Evolutionary conservation across 805 yeast species (phyloP), one percentile per base, ranked within the genome.

Genomic region (Nakazawaea wickerhamii): DNA sequence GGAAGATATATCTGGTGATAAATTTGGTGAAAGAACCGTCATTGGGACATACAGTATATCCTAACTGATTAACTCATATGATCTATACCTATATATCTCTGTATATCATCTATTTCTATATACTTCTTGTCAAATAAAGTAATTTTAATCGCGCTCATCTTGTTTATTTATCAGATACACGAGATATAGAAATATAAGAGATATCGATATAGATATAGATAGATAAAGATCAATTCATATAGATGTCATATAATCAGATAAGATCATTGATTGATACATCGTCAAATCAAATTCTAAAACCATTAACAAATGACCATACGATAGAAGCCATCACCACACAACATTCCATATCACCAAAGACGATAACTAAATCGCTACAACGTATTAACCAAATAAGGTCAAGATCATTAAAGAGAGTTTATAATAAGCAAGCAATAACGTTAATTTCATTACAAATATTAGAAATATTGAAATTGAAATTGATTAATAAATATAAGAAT

Each of bases 11-110:
- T 17, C 32, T 36, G 95, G 95, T 1, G 62, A 81, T 40, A 60
- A 61, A 40, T 89, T 80, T 55, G 76, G 79, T 48, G 89, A 79
- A 35, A 66, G 96, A 38, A 71, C 83, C 0, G 77, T 89, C 0
- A 48, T n/a, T n/a, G n/a, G n/a, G n/a, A n/a, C n/a, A n/a, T n/a
- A n/a, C n/a, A n/a, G n/a, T n/a, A n/a, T n/a, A n/a, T n/a, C n/a
- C n/a, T n/a, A n/a, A n/a, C n/a, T n/a, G n/a, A n/a, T n/a, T n/a
- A n/a, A n/a, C n/a, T n/a, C n/a, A n/a, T n/a, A n/a, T n/a, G n/a
- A n/a, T n/a, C n/a, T n/a, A n/a, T n/a, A n/a, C n/a, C n/a, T n/a
- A n/a, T n/a, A n/a, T n/a, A n/a, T n/a, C n/a, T n/a, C n/a, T n/a
- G n/a, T n/a, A n/a, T n/a, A n/a, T n/a, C n/a, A n/a, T n/a, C n/a